These are phyloP conservation scores for Penicillium corylophilum DNA, from an alignment of 2,329 filamentous ascomycete species.

Conservation along the genomic window DNA sequence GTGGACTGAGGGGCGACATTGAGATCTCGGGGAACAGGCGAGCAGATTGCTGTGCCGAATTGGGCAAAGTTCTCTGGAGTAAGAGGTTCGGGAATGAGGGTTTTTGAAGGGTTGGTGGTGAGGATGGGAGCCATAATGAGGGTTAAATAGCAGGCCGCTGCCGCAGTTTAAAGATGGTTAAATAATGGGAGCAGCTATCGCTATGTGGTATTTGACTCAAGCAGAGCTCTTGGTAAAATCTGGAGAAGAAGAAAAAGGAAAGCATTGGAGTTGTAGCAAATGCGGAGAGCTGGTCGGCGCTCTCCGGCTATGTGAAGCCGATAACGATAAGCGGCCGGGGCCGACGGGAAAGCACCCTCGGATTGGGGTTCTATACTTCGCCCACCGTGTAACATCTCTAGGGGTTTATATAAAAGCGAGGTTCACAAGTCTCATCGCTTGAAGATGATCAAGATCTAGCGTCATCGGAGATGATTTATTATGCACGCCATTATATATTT, in stretches of 20 bases:
- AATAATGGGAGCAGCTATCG: background rate
- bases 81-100: constrained; percentile 63
- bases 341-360: background rate
- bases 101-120: constrained; percentile 36
- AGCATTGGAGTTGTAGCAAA: constrained; percentile 2
- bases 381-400: background rate
- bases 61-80: constrained; percentile 67
- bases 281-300: constrained; percentile 11
- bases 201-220: background rate
- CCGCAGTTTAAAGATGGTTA: background rate
- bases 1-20: constrained; percentile 47
- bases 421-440: background rate
- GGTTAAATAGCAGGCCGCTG: background rate
- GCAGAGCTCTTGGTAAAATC: background rate
- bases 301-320: constrained; percentile 6
- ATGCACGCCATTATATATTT: background rate
- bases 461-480: background rate
- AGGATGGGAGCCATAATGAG: constrained; percentile 35
- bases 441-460: background rate
- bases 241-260: background rate
- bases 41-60: constrained; percentile 81
- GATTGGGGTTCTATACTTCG: background rate
- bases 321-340: constrained; percentile 16
- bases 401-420: background rate
- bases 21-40: constrained; percentile 61